Evolutionary conservation across 83 land plant species (phyloP), one percentile per base, ranked within the genome.

Genomic region (Picea abies): DNA sequence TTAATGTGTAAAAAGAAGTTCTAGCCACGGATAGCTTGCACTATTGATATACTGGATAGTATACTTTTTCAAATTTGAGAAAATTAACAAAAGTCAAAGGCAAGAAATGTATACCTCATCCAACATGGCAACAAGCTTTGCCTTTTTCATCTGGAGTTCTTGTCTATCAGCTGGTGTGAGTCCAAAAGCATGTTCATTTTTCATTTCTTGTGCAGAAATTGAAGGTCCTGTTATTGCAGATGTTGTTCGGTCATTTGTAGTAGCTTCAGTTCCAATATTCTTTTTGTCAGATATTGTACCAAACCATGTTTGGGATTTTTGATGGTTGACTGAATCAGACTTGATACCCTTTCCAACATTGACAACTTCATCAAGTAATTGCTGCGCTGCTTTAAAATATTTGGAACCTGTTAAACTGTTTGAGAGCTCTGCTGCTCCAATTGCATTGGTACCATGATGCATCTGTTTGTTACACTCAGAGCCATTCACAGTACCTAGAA

Each of bases 71-170:
- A 64, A 64, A 64, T 64, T 64, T 22, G 22, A 22, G 67, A 64
- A 64, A 20, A 23, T 64, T 64, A 23, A 67, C 70, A 11, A 65
- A 65, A 65, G 67, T 7, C 26, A 22, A 67, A 67, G 32, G 25
- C 17, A 23, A 82, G 56, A 49, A 22, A 56, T 49, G 37, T 73
- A 62, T 39, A 86, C 88, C 88, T 86, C 88, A 80, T 86, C 85
- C 60, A 83, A 66, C 85, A 86, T 86, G 14, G 76, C 67, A 69
- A 56, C 22, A 47, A 86, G 88, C 82, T 83, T 83, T 70, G 75
- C 77, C 41, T 82, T 86, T 82, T 86, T 86, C 60, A 72, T 64
- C 20, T 83, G 81, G 25, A 83, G 70, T 26, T 83, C 88, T 63
- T 86, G 82, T 70, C 85, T 83, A 26, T 82, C 79, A n/a, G 83